Base-by-base conservation (phyloP, 495 filamentous ascomycete genomes). In the Xylona heveae region DNA sequence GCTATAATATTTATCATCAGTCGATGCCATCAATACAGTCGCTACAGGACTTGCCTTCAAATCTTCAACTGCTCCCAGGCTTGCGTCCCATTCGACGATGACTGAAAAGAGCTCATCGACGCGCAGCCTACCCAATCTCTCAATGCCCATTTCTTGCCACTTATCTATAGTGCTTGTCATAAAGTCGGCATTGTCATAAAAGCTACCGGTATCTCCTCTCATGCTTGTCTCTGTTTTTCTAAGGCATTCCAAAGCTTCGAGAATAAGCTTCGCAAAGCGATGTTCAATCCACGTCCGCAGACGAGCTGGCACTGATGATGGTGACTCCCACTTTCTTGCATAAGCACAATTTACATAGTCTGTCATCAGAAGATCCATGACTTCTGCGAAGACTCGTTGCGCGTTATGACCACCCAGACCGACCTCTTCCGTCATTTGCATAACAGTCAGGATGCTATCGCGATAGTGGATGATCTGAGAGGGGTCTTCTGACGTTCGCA, bases 71-170 rank as follows among this genome's bases (percentile, higher is more conserved):
- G 78, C 84, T n/a, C 78, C 80, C 19, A 62, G 62, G 38, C 74
- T 82, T 10, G 62, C 45, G 18, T 81, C 78, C 88, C 88, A 94
- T 15, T 71, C 67, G 22, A 83, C 63, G 27, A 91, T 71, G 32
- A 91, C 78, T 38, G 91, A 75, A 40, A 94, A 97, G 4, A 97
- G 57, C 44, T 91, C 79, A 2, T 67, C 59, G 7, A 76, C 80
- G 19, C 85, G 71, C 16, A 88, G 62, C 24, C 66, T 63, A 3
- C 81, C 83, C n/a, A 93, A 59, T 16, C 78, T 65, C 4, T 72
- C 68, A 35, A 85, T 55, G 9, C 70, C 78, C 39, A 85, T 78
- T 19, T 78, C 71, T 40, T 80, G 79, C 70, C 79, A 93, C 43
- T 69, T 73, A 49, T 71, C 65, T 41, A 82, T 58, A 17, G 38